Base-by-base conservation (phyloP, 352 stramenopile genomes). In the Aphanomyces invadans region DNA sequence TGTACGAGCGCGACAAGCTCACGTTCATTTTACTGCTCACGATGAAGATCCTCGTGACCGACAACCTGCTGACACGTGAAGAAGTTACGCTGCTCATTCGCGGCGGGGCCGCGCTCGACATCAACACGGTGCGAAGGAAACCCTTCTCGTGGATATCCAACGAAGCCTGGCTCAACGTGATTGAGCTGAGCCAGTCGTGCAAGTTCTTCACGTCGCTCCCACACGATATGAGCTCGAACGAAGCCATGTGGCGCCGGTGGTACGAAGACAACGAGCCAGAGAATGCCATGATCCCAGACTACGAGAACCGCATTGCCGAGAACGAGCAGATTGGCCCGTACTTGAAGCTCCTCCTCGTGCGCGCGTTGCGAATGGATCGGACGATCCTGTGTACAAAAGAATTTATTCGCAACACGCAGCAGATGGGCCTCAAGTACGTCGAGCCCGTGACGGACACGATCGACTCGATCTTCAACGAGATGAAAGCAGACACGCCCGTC, bases 371-470 rank as follows among this genome's bases (percentile, higher is more conserved):
- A 11, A 96, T 99, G 83, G 97, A 99, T 78, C 90, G 97, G 28
- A 98, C 92, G 49, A 98, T 99, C 73, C 77, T 98, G 12, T 97
- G 86, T 62, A 97, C 94, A 33, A 98, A 98, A 68, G 93, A 99
- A 70, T 99, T 99, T 67, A 96, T 99, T 32, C 84, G 95, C 21
- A 97, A 96, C 72, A 98, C 90, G 7, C 88, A 95, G 65, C 87
- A 98, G 65, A 98, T 99, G 95, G 96, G 97, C 0, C 79, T 92
- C 11, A 78, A 86, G 4, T 99, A 98, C 70, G 95, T 99, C 3
- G 96, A 99, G 68, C 96, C 96, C 11, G 95, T 99, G n/a, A 99
- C 96, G 0, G 97, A 99, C 72, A 99, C 95, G 54, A 98, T 99
- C 61, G 96, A 99, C 73, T 97, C 87, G 70, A 98, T 99, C 69